A percentile compares a stretch with the other conserved stretches of the same genome.
These are phyloP conservation scores for Lepiota brunneoincarnata DNA, from an alignment of 768 basidiomycete genomes.

Conservation along the genomic window DNA sequence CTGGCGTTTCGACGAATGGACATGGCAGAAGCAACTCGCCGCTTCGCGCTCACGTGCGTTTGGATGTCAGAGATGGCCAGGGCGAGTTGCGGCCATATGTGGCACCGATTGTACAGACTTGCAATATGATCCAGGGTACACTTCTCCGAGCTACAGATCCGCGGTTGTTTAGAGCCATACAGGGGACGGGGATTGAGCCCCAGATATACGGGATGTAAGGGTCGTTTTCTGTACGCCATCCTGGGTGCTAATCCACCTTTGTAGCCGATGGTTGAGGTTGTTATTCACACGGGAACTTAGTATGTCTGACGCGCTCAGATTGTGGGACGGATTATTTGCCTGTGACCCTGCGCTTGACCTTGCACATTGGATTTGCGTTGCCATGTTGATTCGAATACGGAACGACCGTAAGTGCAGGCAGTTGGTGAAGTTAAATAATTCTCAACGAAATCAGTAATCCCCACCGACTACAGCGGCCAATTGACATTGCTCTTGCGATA, in stretches of 20 bases:
- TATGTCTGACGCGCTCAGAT: slow-evolving; percentile 72
- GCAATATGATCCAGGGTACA: slow-evolving; percentile 73
- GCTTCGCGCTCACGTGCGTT: slow-evolving; percentile 40
- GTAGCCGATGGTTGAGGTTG: slow-evolving; percentile 89
- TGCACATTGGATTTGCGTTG: slow-evolving; percentile 85
- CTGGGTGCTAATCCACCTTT: slow-evolving; percentile 7
- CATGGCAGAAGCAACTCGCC: slow-evolving; percentile 8
- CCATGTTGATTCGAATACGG: slow-evolving; percentile 93
- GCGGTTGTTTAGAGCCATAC: slow-evolving; percentile 69
- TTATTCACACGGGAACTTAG: slow-evolving; percentile 92
- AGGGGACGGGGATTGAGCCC: slow-evolving; percentile 84
- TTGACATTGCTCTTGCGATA: slow-evolving; percentile 86
- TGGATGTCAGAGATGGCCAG: slow-evolving; percentile 43
- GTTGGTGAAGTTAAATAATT: background rate
- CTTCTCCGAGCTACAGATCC: slow-evolving; percentile 80
- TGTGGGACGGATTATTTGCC: slow-evolving; percentile 98
- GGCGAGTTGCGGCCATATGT: slow-evolving; percentile 62
- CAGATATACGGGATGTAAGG: slow-evolving; percentile 95
- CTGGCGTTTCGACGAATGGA: slow-evolving; percentile 5
- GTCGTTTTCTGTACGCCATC: slow-evolving; percentile 7
- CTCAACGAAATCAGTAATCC: slow-evolving; percentile 55
- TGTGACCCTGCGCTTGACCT: slow-evolving; percentile 77
- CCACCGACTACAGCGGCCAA: slow-evolving; percentile 83
- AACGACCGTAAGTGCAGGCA: slow-evolving; percentile 66
- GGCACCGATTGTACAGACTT: slow-evolving; percentile 83